Evolutionary conservation across 306 rosid species (phyloP), one percentile per base, ranked within the genome.

Genomic region (Prunus davidiana): DNA sequence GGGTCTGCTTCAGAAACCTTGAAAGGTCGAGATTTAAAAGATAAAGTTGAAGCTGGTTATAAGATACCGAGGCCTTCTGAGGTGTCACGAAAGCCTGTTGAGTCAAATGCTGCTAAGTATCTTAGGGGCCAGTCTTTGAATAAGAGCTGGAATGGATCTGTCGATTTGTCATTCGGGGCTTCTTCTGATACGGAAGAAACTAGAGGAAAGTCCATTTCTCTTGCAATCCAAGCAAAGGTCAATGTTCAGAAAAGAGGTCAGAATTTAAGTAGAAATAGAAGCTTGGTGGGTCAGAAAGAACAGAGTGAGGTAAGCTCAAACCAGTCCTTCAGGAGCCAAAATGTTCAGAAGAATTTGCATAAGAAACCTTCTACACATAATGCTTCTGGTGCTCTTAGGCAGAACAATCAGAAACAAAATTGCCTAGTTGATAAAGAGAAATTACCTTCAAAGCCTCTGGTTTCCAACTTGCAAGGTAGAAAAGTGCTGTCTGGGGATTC

Each of bases 141-240:
- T 84, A 95, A 86, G 79, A 95, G 98, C 85, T 95, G 96, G 97
- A 88, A 89, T 83, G 97, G 98, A 78, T 83, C 90, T 73, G 79
- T 54, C 30, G 98, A 91, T 58, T 46, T 89, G 19, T 76, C 90
- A 46, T 84, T 84, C 45, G 79, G 81, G 76, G 76, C 84, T 55
- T 67, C 81, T 67, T 78, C 88, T 46, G 75, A 82, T 30, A 76
- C 64, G 32, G 96, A 87, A 81, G 93, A 89, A 80, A 84, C 67
- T 51, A 90, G 86, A 60, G 95, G 92, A 63, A 92, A 84, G 84
- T 95, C 98, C 55, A 76, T 95, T 74, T 95, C 98, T 2, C 98
- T 95, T 80, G 98, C 98, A 56, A 79, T 95, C 77, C 98, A 95
- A 83, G 98, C 98, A 73, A 95, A 95, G 80, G 98, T 92, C 80